These are phyloP conservation scores for Alternaria arbusti DNA, from an alignment of 2,329 filamentous ascomycete genomes.

Conservation along the genomic window DNA sequence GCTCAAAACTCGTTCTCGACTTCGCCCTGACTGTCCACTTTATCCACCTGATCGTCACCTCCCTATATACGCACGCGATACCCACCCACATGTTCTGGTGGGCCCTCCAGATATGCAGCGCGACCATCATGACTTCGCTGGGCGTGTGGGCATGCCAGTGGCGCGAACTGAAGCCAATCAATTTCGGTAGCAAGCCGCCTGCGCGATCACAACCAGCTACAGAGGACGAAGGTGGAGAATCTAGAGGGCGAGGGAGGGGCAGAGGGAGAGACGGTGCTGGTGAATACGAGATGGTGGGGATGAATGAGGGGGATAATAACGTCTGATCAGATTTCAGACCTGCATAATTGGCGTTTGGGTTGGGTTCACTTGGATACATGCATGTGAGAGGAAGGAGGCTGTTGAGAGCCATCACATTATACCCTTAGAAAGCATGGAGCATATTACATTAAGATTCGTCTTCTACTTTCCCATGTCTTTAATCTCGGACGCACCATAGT, in stretches of 20 bases:
- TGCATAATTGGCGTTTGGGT: conserved; percentile 40
- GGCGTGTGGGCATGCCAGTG: conserved; percentile 93
- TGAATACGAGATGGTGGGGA: conserved; percentile 57
- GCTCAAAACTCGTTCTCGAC: conserved; percentile 93
- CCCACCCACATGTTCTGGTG: conserved; percentile 89
- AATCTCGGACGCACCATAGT: not conserved
- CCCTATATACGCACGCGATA: conserved; percentile 76
- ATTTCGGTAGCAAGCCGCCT: conserved; percentile 70
- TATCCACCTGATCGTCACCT: conserved; percentile 78
- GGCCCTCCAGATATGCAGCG: conserved; percentile 68
- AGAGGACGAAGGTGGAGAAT: conserved; percentile 49
- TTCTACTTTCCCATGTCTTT: not conserved
- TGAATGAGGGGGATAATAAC: conserved; percentile 48
- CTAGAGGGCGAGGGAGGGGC: conserved; percentile 49
- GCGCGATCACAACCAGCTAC: conserved; percentile 25
- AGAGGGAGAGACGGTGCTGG: conserved; percentile 54
- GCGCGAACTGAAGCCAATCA: conserved; percentile 86
- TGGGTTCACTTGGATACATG: conserved; percentile 19
- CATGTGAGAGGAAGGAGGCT: not conserved
- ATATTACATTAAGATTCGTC: not conserved
- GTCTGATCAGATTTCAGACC: conserved; percentile 31
- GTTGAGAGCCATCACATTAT: conserved; percentile 16
- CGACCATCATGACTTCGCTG: conserved; percentile 69
- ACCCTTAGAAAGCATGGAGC: conserved; percentile 16
- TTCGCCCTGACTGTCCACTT: conserved; percentile 90